Conservation (phyloP, 345 rosid genomes). For the Salix brachista region DNA sequence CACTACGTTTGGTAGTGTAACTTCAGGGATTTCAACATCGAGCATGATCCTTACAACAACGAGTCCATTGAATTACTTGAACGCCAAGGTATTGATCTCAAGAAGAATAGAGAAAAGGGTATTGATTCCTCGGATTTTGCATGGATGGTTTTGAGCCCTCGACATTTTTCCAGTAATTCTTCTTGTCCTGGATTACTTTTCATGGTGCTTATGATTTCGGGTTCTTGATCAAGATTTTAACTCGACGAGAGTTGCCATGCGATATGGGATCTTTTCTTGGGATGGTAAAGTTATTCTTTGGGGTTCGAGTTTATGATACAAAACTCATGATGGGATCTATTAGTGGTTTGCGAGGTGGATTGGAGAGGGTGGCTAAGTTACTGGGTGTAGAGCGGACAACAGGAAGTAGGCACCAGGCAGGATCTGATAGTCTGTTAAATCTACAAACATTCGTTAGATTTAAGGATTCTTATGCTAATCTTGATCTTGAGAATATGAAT, state of each 20-base stretch:
- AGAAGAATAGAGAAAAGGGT: background rate
- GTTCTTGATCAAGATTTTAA: no score
- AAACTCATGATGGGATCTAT: background rate
- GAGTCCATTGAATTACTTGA: background rate
- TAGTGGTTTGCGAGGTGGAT: background rate
- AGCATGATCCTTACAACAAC: background rate
- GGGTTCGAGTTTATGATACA: background rate
- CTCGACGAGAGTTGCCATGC: no score
- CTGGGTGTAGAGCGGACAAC: no score
- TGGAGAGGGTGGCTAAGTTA: background rate
- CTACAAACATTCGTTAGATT: background rate
- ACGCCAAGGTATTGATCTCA: background rate
- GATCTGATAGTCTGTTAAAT: background rate
- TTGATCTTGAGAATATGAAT: background rate
- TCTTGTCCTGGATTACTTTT: background rate
- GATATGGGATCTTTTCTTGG: background rate
- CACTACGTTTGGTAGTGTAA: background rate
- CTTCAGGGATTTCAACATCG: background rate
- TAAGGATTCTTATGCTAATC: background rate
- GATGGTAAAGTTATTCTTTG: background rate
- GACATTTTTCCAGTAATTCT: background rate
- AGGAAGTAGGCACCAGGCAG: no score
- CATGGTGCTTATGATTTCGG: no score
- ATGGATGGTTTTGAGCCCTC: background rate
- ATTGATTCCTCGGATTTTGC: background rate